A percentile compares a stretch with the other conserved stretches of the same genome.
These are phyloP conservation scores for Barbatosphaeria neglecta DNA, from an alignment of 495 filamentous ascomycete species.

Conservation along the genomic window DNA sequence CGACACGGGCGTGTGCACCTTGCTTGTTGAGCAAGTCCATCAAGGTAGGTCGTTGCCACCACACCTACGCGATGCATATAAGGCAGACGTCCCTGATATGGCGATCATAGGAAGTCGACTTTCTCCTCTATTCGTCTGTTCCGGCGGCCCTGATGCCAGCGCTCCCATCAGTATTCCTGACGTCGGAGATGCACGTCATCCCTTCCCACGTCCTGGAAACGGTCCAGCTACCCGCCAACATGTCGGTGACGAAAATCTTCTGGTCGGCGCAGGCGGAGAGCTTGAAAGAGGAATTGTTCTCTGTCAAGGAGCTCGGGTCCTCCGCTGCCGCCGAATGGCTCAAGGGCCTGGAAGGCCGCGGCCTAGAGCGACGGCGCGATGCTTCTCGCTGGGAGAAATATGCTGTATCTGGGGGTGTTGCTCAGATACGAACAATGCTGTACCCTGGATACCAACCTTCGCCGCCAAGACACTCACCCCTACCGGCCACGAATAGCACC, in stretches of 20 bases:
- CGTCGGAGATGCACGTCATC: slow-evolving; percentile 43
- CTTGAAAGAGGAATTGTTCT: slow-evolving; percentile 43
- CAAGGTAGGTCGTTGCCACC: slow-evolving; percentile 38
- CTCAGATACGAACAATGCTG: slow-evolving; percentile 20
- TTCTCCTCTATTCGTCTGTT: slow-evolving; percentile 46
- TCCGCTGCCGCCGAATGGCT: slow-evolving; percentile 61
- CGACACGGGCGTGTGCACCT: slow-evolving; percentile 43
- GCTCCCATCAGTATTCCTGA: slow-evolving; percentile 53
- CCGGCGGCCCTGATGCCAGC: slow-evolving; percentile 47
- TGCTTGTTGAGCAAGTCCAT: slow-evolving; percentile 46
- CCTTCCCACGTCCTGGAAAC: slow-evolving; percentile 37
- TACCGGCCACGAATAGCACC: not conserved
- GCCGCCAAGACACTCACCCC: not conserved
- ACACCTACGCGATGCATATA: not conserved
- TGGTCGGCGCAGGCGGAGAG: slow-evolving; percentile 42
- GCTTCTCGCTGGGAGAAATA: slow-evolving; percentile 60
- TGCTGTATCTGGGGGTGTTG: slow-evolving; percentile 39
- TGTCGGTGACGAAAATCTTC: slow-evolving; percentile 50
- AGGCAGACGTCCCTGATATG: slow-evolving; percentile 6
- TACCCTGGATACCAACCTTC: slow-evolving; percentile 10
- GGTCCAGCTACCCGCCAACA: slow-evolving; percentile 27
- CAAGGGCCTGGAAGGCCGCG: slow-evolving; percentile 52
- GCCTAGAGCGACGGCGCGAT: slow-evolving; percentile 44
- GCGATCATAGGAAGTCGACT: slow-evolving; percentile 48
- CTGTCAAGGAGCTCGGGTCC: slow-evolving; percentile 45